phyloP scores from a whole-genome alignment of 805 yeast genomes.

The Kodamaea hsintzibuensis region DNA sequence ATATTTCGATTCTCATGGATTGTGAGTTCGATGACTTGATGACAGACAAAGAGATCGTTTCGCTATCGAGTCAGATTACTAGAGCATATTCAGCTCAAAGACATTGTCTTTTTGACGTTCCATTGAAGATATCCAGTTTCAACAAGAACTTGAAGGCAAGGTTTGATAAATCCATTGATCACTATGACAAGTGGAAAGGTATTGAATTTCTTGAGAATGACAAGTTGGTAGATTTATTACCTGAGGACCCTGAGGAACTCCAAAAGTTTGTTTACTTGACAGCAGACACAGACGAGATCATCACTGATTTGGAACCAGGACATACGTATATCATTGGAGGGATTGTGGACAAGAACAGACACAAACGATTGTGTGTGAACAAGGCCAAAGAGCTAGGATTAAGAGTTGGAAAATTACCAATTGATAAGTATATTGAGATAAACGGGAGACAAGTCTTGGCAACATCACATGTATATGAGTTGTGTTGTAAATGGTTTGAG shows the following conservation, averaged over 20 bases:
- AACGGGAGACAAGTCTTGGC: conserved; percentile 89
- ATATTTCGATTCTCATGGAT: conserved; percentile 67
- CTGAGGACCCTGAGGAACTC: conserved; percentile 27
- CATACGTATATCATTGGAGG: conserved; percentile 90
- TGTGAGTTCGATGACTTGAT: conserved; percentile 90
- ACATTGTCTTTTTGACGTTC: conserved; percentile 56
- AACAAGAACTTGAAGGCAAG: conserved; percentile 63
- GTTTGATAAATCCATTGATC: conserved; percentile 61
- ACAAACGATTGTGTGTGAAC: conserved; percentile 73
- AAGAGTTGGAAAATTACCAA: conserved; percentile 77
- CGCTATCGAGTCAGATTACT: conserved; percentile 78
- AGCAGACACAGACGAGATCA: conserved; percentile 78
- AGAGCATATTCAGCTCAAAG: conserved; percentile 80
- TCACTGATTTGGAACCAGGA: conserved; percentile 64
- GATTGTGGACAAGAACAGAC: conserved; percentile 92
- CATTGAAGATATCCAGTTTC: conserved; percentile 63
- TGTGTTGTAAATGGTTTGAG: conserved; percentile 80
- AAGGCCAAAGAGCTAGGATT: conserved; percentile 78
- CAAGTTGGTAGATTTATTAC: conserved; percentile 30
- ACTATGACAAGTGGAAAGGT: conserved; percentile 69
- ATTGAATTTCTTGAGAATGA: conserved; percentile 48
- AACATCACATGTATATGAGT: conserved; percentile 91
- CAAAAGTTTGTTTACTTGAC: conserved; percentile 66
- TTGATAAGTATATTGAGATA: conserved; percentile 77
- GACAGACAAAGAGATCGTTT: conserved; percentile 69